Evolutionary conservation across 805 yeast genomes (phyloP), one percentile per base, ranked within the genome.

Genomic region (Starmera quercuum): DNA sequence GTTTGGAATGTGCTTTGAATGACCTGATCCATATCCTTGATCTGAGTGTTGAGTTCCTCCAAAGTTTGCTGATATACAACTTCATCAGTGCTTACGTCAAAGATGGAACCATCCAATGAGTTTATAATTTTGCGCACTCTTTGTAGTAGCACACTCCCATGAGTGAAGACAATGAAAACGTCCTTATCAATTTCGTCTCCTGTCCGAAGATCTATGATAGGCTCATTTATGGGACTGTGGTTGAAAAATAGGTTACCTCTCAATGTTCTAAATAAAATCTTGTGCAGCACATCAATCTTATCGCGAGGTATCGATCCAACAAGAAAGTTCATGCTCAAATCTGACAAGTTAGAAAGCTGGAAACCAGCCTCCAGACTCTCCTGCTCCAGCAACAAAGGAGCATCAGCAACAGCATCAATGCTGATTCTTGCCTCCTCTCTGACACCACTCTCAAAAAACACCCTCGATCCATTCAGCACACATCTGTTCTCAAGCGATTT

Each of bases 201-300:
- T 16, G 77, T 48, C 49, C 75, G 69, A 28, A 71, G 56, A 47
- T 85, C 94, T 49, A 71, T 73, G 33, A 86, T 61, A 15, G 77
- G 73, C 47, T 81, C 83, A 6, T 72, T 71, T 38, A 90, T 75
- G 45, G 83, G 92, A 31, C 73, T 71, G 42, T 82, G 73, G 45
- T 79, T 78, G 56, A 88, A 73, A 50, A 73, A 85, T 44, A 94
- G 65, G 56, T 92, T 92, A 51, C 98, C 98, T 56, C 98, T 77
- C 42, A 90, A 70, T 14, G 86, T 77, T 61, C 99, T 74, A 95
- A 96, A 92, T 31, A 87, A 62, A 36, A 92, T 85, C 48, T 78
- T 83, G 53, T 87, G 87, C 41, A 92, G 64, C 2, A 80, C 66
- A 12, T 70, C 73, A 19, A 86, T 68, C 50, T 82, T 83, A 9